Base-by-base conservation (phyloP, 345 rosid species). In the Salix exigua region DNA sequence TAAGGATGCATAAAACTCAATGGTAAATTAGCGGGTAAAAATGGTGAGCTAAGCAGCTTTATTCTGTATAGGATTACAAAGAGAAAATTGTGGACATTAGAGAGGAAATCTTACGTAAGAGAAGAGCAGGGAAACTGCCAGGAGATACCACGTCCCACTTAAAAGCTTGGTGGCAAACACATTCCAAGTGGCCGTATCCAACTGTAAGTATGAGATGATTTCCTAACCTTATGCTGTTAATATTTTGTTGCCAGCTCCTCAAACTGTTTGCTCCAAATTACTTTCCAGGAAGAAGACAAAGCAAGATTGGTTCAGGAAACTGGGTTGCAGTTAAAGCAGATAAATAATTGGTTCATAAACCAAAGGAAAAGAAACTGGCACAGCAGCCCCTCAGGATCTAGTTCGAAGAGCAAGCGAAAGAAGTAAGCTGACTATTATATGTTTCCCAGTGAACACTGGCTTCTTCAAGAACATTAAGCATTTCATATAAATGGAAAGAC, bases 141-240 rank as follows among this genome's bases (percentile, higher is more conserved):
- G 97, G 97, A n/a, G 95, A 90, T 84, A 90, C 97, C 8, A 91
- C 95, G 37, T 88, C 88, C 13, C 86, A 82, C 70, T 85, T 90
- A 75, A 93, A 93, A 86, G 89, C 90, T 31, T 93, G 98, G 98
- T 93, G 98, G 98, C 89, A 84, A 65, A 78, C 91, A n/a, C 97
- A 93, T 84, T 80, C 97, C 60, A 93, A 91, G 79, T 93, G 98
- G 98, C 98, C 98, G 69, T 93, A 93, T 78, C 98, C 98, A 80
- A 91, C 97, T 2, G 98, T 93, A 82, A 82, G 87, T 74, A 40
- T 48, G 21, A 53, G 30, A 13, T 63, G 1, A 33, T 31, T 26
- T 55, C 64, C 18, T 61, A 30, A 10, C 3, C 25, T 26, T 14
- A 18, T 31, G 25, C 63, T 10, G 62, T 23, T 23, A 23, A 23